Base-by-base conservation (phyloP, 441 rosid genomes). In the Gossypium davidsonii region DNA sequence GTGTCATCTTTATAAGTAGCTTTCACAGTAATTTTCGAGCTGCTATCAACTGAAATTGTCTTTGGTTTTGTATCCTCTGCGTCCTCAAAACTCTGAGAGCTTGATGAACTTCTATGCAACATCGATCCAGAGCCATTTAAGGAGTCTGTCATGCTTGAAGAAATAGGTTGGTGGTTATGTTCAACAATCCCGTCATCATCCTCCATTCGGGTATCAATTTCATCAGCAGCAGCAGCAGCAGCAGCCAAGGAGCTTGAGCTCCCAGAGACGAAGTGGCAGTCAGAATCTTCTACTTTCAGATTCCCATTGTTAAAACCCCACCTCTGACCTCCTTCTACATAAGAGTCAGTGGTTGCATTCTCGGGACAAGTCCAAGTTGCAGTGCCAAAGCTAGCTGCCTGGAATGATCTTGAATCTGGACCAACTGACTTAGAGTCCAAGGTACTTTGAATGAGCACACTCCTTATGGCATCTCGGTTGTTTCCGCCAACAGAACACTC, bases 1-100 rank as follows among this genome's bases (percentile, higher is more conserved):
- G 84, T 86, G 66, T 92, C 95, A 6, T 87, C 97, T 76, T 83
- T 86, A 69, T 89, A 94, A 39, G 83, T 89, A 26, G 92, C 98
- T 83, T 94, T 94, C 25, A 94, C 82, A 0, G 88, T 86, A 37
- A 94, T 66, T 70, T 73, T 81, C n/a, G 82, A 81, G 70, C 84
- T 85, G 21, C 80, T 78, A 62, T 82, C 88, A 23, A 46, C 44
- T 48, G 48, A 75, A 71, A 65, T 80, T 72, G 74, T 69, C 65
- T 75, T 78, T n/a, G 70, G 65, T 78, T 84, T 82, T 11, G 65
- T 70, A 69, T 80, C 79, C 76, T 80, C 87, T 59, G 69, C 79
- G 53, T 76, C 88, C 79, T 84, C 88, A 53, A 79, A 77, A 74
- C 88, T 88, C 31, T 81, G 83, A 26, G 89, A 90, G 77, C 86